Evolutionary conservation across 768 basidiomycete species (phyloP).

Genomic region (Termitomyces sp.): DNA sequence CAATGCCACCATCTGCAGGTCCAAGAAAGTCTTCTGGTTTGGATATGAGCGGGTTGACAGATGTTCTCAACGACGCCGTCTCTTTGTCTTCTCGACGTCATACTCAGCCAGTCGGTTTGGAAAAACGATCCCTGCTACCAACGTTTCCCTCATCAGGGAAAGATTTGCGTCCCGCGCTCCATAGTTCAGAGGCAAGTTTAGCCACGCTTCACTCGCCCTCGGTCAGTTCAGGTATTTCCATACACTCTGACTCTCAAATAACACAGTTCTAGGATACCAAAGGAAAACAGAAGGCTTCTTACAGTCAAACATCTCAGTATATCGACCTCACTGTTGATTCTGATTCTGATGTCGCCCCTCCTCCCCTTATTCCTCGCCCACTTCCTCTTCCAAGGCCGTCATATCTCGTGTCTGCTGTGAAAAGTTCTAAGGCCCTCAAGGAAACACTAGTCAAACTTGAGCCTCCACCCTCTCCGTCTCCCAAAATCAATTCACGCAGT

Average conservation of each 20-base stretch:
- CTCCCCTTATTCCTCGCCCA: neutral
- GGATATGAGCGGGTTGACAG: slow-evolving; percentile 9
- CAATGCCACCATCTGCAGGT: neutral
- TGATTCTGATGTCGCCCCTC: neutral
- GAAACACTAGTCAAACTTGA: neutral
- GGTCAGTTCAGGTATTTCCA: neutral
- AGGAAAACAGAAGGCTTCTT: neutral
- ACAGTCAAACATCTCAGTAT: neutral
- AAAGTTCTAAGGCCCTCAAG: neutral
- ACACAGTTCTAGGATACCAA: neutral
- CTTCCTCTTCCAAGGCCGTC: neutral
- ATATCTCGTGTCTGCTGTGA: neutral
- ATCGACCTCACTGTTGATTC: slow-evolving; percentile 11
- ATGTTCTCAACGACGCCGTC: neutral
- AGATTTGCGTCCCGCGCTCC: neutral
- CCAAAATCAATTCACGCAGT: neutral
- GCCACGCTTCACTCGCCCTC: neutral
- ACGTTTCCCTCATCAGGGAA: neutral
- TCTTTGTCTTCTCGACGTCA: neutral
- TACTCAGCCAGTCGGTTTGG: neutral
- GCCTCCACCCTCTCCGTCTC: neutral
- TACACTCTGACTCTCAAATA: neutral
- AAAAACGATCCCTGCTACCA: neutral
- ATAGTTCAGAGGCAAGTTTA: neutral
- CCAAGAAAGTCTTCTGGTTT: neutral